Evolutionary conservation across 345 rosid species (phyloP).

Genomic region (Populus alba): DNA sequence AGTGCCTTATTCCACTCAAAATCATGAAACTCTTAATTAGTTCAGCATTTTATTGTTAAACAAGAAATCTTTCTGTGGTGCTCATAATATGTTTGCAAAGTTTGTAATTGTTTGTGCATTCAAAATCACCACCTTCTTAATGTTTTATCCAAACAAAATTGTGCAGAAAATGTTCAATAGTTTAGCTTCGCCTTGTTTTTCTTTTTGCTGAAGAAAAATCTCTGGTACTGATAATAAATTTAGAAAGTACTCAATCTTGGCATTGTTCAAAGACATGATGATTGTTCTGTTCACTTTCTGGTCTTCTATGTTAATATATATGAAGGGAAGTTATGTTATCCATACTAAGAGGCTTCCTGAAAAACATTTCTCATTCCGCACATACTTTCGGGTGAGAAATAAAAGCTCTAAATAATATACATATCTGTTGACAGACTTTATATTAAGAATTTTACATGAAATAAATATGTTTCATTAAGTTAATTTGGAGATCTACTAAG

Average conservation of each 20-base stretch:
- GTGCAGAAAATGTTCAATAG: not conserved
- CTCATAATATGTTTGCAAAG: not conserved
- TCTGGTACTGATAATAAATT: not conserved
- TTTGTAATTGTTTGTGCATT: not conserved
- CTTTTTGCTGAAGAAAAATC: not conserved
- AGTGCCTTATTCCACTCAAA: not conserved
- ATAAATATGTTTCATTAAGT: not conserved
- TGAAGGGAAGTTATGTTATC: not conserved
- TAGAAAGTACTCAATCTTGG: not conserved
- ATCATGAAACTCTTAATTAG: not conserved
- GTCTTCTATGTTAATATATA: not conserved
- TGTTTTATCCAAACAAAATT: not conserved
- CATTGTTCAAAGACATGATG: not conserved
- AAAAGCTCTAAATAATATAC: not conserved
- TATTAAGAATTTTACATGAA: not conserved
- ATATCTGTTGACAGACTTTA: not conserved
- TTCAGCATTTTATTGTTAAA: not conserved
- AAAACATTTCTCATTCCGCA: not conserved
- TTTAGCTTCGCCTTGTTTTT: not conserved
- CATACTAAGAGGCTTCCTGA: not conserved
- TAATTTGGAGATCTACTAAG: not conserved
- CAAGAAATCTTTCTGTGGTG: not conserved
- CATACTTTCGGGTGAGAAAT: not conserved
- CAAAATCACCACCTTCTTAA: not conserved
- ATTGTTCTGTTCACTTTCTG: not conserved